phyloP scores from a whole-genome alignment of 164 flowering plant genomes.

The Pachysandra terminalis region DNA sequence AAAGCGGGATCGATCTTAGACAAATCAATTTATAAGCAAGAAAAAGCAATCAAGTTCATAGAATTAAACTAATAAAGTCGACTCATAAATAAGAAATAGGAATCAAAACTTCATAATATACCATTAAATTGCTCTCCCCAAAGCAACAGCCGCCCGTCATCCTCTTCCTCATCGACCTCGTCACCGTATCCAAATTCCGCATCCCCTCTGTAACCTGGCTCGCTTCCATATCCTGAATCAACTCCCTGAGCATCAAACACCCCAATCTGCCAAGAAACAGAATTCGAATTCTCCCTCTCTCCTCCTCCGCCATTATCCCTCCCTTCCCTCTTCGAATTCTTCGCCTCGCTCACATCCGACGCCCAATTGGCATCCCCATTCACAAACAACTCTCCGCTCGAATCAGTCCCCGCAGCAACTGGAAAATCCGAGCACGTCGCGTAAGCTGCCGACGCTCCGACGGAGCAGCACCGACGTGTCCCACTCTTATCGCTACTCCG shows the following conservation, averaged over 20 bases:
- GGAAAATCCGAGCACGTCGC: conserved; percentile 84
- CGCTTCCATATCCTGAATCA: conserved; percentile 95
- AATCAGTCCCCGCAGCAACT: conserved; percentile 74
- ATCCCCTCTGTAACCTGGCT: conserved; percentile 90
- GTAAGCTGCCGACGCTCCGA: conserved; percentile 62
- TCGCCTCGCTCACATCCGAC: conserved; percentile 76
- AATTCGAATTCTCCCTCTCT: conserved; percentile 47
- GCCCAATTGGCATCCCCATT: conserved; percentile 79
- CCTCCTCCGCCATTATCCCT: conserved; percentile 30
- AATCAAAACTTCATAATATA: conserved; percentile 13
- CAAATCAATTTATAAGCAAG: no score
- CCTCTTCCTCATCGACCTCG: conserved; percentile 90
- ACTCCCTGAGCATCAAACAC: conserved; percentile 48
- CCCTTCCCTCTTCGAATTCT: conserved; percentile 46
- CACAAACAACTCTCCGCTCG: conserved; percentile 89
- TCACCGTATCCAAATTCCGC: conserved; percentile 88
- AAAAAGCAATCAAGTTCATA: neutral
- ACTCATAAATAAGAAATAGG: neutral
- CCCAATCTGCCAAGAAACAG: conserved; percentile 38
- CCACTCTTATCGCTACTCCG: conserved; percentile 82
- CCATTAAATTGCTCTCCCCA: conserved; percentile 65
- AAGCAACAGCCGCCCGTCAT: conserved; percentile 51
- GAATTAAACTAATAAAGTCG: neutral
- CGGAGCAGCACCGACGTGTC: conserved; percentile 65
- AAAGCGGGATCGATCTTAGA: no score